Evolutionary conservation across 106 monocot genomes (phyloP), one percentile per base, ranked within the genome.

Genomic region (Ottelia alismoides): DNA sequence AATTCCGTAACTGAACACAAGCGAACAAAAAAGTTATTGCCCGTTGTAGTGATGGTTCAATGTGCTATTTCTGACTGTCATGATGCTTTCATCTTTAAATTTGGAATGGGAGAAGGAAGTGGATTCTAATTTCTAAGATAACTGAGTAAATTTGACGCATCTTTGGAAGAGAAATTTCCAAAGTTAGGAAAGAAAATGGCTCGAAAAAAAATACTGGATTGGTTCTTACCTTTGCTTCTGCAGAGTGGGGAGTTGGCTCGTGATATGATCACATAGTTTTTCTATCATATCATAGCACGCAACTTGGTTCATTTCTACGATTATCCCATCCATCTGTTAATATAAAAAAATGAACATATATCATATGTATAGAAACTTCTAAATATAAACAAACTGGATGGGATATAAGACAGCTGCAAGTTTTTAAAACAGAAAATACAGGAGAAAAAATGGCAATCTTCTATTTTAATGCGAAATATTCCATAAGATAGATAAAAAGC

Each of bases 251-350:
- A 89, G 80, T 31, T 74, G 70, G 30, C 49, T 62, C 31, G 62
- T 47, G 30, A 89, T 53, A 29, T 25, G 31, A 25, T 72, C 71
- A 24, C 83, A 89, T 53, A 51, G 84, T 23, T 74, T 47, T 58
- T 83, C 79, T 24, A 89, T 77, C 62, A 80, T 77, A 58, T 83
- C 79, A 57, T 89, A 89, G 77, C 88, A 89, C 25, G 74, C 61
- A 40, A 73, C 26, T 18, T 58, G 70, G 55, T 89, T 89, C 46
- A 71, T 79, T 55, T 84, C 88, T 12, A 63, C 50, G 18, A 84
- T 70, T 11, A 89, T 56, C 16, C 48, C 79, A 49, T 89, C 88
- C 21, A 80, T 89, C 88, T 89, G 79, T 61, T 68, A 20, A 18
- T 10, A 57, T 7, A 19, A 28, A 23, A 45, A 26, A 30, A 2